phyloP scores from a whole-genome alignment of 306 rosid genomes.

The Vigna angularis region DNA sequence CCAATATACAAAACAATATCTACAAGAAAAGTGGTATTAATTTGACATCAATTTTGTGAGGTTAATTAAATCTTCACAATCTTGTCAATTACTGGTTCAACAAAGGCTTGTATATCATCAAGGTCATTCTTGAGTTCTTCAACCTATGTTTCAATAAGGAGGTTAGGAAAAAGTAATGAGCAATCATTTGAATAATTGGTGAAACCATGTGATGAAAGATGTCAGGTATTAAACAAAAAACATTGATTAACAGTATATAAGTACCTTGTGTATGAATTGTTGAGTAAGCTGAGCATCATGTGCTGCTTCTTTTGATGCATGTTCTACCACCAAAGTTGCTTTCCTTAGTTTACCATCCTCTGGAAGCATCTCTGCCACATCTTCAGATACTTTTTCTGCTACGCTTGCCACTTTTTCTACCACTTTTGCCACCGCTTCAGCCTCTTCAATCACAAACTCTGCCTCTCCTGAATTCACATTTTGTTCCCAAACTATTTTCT shows the following conservation, averaged over 20 bases:
- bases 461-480: conserved; percentile 50
- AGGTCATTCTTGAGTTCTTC: conserved; percentile 57
- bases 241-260: background rate
- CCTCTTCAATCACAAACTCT: conserved; percentile 62
- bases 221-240: background rate
- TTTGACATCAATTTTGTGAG: background rate
- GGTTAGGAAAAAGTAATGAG: background rate
- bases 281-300: conserved; percentile 64
- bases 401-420: conserved; percentile 58
- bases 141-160: conserved; percentile 48
- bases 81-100: conserved; percentile 52
- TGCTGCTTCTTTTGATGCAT: conserved; percentile 53
- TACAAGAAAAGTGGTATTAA: background rate
- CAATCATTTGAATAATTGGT: background rate
- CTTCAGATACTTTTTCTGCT: conserved; percentile 59
- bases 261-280: conserved; percentile 69
- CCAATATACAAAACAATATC: background rate
- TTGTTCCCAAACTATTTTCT: background rate
- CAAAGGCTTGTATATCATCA: conserved; percentile 48
- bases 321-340: conserved; percentile 55
- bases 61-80: conserved; percentile 44
- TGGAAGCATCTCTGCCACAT: conserved; percentile 59
- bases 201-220: background rate
- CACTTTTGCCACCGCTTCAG: conserved; percentile 54
- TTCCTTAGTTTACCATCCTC: conserved; percentile 52